Conservation (phyloP, 768 basidiomycete genomes). For the Clavulina sp. region DNA sequence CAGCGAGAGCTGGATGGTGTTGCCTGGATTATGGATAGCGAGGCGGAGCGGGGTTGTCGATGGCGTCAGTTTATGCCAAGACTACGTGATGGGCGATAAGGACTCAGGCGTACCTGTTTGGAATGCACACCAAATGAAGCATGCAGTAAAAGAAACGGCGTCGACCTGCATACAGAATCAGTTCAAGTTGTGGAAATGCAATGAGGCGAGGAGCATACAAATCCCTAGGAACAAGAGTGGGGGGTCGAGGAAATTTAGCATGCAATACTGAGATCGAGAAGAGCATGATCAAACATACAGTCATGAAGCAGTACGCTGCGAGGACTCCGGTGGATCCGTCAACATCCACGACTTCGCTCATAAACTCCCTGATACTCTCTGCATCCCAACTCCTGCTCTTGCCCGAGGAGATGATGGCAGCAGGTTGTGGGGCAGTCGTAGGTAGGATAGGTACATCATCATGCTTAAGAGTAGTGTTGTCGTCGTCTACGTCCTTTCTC, state of each 20-base stretch:
- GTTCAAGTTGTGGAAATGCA: neutral
- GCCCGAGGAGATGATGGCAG: no score
- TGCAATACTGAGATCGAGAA: neutral
- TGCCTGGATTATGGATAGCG: neutral
- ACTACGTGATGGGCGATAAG: neutral
- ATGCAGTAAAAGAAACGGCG: conserved; percentile 3
- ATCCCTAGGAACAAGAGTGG: neutral
- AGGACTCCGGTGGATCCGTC: conserved; percentile 14
- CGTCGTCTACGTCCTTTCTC: no score
- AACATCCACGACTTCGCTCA: conserved; percentile 97
- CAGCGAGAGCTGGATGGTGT: conserved; percentile 9
- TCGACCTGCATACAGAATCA: conserved; percentile 10
- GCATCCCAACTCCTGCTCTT: no score
- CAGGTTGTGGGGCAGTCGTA: no score
- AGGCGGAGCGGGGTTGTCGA: neutral
- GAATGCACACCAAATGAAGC: conserved; percentile 9
- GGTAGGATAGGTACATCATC: no score
- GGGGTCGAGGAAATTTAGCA: neutral
- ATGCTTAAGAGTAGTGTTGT: no score
- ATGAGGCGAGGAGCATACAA: neutral
- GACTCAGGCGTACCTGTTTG: conserved; percentile 6
- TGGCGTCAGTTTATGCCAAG: neutral
- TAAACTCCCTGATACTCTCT: no score
- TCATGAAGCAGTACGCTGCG: neutral
- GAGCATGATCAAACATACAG: neutral